Conservation (phyloP, 441 rosid genomes). For the Eruca vesicaria region DNA sequence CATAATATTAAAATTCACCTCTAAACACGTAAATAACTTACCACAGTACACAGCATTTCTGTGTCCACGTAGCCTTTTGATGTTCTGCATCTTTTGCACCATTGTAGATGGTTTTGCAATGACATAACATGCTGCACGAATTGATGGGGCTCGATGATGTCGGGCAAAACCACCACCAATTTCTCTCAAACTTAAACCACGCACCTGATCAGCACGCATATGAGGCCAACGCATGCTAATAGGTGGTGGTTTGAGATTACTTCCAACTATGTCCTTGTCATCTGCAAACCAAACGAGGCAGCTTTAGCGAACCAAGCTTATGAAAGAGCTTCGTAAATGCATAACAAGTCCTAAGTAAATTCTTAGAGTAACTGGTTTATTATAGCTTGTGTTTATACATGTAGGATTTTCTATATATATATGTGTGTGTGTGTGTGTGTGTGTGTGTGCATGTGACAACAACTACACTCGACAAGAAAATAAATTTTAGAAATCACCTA, state of each 20-base stretch:
- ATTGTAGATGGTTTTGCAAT: constrained; percentile 91
- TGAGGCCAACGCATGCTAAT: constrained; percentile 95
- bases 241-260: constrained; percentile 52
- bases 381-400: not conserved
- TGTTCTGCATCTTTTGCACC: constrained; percentile 96
- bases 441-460: not conserved
- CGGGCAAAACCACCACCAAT: constrained; percentile 98
- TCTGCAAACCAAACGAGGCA: constrained; percentile 45
- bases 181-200: constrained; percentile 90
- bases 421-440: not conserved
- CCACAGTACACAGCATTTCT: constrained; percentile 99
- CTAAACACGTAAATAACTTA: constrained; percentile 38
- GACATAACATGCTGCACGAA: constrained; percentile 88
- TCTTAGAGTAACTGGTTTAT: not conserved
- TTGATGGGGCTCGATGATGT: constrained; percentile 96
- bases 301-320: constrained; percentile 5
- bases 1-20: not conserved
- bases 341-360: constrained; percentile 7
- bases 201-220: constrained; percentile 86
- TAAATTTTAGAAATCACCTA: constrained; percentile 53
- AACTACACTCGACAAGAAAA: not conserved
- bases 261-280: constrained; percentile 40
- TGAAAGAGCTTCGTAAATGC: not conserved
- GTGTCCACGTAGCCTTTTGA: constrained; percentile 91
- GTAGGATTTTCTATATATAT: not conserved